Evolutionary conservation across 2,329 filamentous ascomycete species (phyloP), one percentile per base, ranked within the genome.

Genomic region (Aurifilum marmelostoma): DNA sequence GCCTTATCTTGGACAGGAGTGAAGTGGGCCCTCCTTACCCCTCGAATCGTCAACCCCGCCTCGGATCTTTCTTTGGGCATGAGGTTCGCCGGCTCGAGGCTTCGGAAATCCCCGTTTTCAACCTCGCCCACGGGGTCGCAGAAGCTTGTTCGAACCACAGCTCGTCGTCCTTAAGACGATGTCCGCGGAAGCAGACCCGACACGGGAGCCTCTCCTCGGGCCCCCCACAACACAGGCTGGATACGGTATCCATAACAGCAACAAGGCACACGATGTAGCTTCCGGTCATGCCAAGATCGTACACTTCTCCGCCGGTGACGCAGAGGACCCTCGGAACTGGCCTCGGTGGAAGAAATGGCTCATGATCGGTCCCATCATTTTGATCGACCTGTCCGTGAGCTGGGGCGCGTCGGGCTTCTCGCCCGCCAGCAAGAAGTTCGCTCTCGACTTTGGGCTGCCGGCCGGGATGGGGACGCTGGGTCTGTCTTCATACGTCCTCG

Each of bases 361-460:
- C 3, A 76, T 77, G 18, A 75, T 79, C 1, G 67, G 73, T 9
- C 74, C 71, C 21, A 76, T 80, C 32, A 73, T 75, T 0, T 71
- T 77, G 2, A 73, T 77, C 62, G 77, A 79, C 66, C 71, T 79
- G 5, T 77, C 73, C 2, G 77, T 79, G 32, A 76, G 73, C n/a
- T 84, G 82, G 79, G 81, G 80, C 11, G 83, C 83, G 1, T 83
- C 81, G 7, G 83, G 82, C 11, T 85, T 82, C 73, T 83, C 81
- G 2, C 82, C 83, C 0, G 80, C 78, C 0, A 74, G 77, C 18
- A 72, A 70, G n/a, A 79, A 81, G 56, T 83, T 84, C 66, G 77
- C 76, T 1, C 74, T 78, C 11, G 79, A 82, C 21, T 81, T 84
- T 67, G 75, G 76, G 16, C 74, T 83, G 2, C 78, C 79, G 2